A percentile compares a stretch with the other conserved stretches of the same genome.
Evolutionary conservation across 768 basidiomycete species (phyloP).

Genomic region (Russula griseocarnosa): DNA sequence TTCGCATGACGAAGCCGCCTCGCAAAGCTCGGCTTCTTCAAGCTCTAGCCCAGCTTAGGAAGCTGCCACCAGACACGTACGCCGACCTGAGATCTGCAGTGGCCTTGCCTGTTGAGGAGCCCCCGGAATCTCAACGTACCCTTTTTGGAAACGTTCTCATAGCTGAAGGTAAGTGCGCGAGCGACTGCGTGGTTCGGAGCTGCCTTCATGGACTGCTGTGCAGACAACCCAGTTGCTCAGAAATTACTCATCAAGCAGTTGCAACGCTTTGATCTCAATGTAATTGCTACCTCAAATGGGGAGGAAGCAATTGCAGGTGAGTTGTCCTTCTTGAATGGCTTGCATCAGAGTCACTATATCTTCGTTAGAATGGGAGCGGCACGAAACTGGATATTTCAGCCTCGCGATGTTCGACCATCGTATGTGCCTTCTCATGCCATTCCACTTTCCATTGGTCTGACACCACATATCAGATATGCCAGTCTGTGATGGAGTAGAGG

Average conservation of each 20-base stretch:
- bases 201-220: conserved; percentile 2
- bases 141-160: conserved; percentile 65
- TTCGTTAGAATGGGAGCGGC: conserved; percentile 59
- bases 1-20: conserved; percentile 70
- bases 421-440: conserved; percentile 29
- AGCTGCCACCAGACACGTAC: conserved; percentile 46
- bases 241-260: conserved; percentile 65
- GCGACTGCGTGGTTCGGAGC: background rate
- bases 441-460: background rate
- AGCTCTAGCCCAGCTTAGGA: conserved; percentile 56
- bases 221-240: conserved; percentile 70
- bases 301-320: conserved; percentile 60
- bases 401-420: conserved; percentile 74
- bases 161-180: conserved; percentile 53
- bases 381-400: conserved; percentile 63
- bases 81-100: conserved; percentile 38
- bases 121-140: conserved; percentile 47
- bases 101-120: conserved; percentile 45
- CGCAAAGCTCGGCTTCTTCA: conserved; percentile 57
- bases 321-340: conserved; percentile 3
- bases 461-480: conserved; percentile 58
- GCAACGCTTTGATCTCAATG: conserved; percentile 55
- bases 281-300: conserved; percentile 61
- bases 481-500: conserved; percentile 72
- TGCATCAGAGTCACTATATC: conserved; percentile 7